Conservation (phyloP, 2,329 filamentous ascomycete species). For the Beauveria medogensis region DNA sequence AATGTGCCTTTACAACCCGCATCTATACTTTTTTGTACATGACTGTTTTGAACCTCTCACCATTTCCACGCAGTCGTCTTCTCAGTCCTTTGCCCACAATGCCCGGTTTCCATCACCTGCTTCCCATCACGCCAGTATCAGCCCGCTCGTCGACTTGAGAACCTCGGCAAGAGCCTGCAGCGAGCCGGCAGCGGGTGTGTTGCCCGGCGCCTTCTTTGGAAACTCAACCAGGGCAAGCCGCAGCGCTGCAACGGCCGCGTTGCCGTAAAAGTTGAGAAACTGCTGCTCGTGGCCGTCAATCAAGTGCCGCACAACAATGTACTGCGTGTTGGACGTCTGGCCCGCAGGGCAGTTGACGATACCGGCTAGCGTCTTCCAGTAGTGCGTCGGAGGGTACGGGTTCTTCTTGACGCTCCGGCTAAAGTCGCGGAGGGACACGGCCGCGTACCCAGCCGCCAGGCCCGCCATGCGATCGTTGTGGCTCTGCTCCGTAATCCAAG, state of each 20-base stretch:
- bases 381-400: constrained; percentile 69
- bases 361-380: constrained; percentile 70
- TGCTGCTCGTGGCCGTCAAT: constrained; percentile 65
- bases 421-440: constrained; percentile 77
- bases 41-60: not conserved
- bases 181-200: constrained; percentile 41
- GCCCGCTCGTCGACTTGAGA: constrained; percentile 40
- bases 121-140: constrained; percentile 31
- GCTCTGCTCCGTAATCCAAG: constrained; percentile 58
- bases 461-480: constrained; percentile 80
- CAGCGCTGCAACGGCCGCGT: constrained; percentile 63
- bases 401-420: constrained; percentile 59
- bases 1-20: not conserved
- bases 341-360: constrained; percentile 66
- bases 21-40: not conserved
- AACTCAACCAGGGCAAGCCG: constrained; percentile 66
- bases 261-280: constrained; percentile 76
- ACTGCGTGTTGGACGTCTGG: constrained; percentile 65
- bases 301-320: constrained; percentile 62
- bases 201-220: constrained; percentile 44
- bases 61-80: not conserved
- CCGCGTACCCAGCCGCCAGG: constrained; percentile 74
- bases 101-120: not conserved
- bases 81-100: not conserved
- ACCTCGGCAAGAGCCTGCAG: constrained; percentile 46